Evolutionary conservation across 805 yeast genomes (phyloP), one percentile per base, ranked within the genome.

Genomic region (Cyberlindnera mrakii): DNA sequence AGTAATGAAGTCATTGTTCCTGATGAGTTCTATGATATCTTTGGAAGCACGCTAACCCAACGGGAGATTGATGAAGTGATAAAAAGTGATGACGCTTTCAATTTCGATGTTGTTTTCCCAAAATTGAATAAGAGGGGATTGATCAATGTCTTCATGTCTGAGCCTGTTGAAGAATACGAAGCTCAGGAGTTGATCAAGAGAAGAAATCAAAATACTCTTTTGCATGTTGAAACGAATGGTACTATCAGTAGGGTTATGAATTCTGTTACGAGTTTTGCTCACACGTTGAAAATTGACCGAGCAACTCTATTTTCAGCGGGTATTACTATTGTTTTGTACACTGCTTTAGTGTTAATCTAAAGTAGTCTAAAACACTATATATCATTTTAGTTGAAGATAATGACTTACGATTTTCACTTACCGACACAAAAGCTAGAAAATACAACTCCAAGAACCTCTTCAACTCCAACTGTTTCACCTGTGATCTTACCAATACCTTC

Each of bases 391-490:
- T 5, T 34, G 20, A 13, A 17, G 18, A 37, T 37, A 33, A 36
- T 9, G 9, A 2, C 32, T 25, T 7, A 23, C 11, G 27, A 23
- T 8, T 23, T 9, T 51, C 66, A 91, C 62, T 91, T 91, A 0
- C 99, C 99, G 18, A 93, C 88, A 62, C 99, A 93, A 60, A 93
- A 93, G 48, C 80, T 84, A 3, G 96, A 81, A 58, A 93, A 93
- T 0, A 93, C 93, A 1, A 86, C 91, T 1, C 93, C 96, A 5
- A 93, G 67, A 0, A 93, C 80, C 57, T 93, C 98, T 53, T 93
- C 97, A 0, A 90, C 73, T 0, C 95, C 96, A 13, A 91, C 78
- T 0, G 87, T 76, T 33, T 85, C 85, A 1, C 98, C 99, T 0
- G 97, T 90, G 20, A 93, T 85, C 55, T 82, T 85, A 0, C 97